Evolutionary conservation across 805 yeast genomes (phyloP).

Genomic region (Wickerhamomyces xylosicus): DNA sequence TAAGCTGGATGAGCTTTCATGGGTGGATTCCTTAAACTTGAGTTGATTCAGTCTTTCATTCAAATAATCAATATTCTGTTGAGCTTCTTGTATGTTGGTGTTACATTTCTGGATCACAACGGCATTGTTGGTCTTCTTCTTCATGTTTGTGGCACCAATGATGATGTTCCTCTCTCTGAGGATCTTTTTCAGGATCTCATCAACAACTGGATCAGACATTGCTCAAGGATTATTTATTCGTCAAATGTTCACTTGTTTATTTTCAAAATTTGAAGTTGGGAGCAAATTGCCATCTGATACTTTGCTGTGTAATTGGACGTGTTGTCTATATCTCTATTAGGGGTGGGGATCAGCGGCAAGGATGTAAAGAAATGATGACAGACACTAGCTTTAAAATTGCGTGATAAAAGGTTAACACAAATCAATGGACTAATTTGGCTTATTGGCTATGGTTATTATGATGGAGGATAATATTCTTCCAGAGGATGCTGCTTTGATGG

Average conservation of each 20-base stretch:
- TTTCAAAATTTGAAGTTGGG: not conserved
- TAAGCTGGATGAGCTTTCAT: constrained; percentile 1
- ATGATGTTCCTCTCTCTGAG: constrained; percentile 83
- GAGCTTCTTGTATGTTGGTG: constrained; percentile 83
- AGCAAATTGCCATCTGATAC: not conserved
- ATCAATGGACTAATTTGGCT: not conserved
- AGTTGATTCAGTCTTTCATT: constrained; percentile 66
- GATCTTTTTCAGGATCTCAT: constrained; percentile 76
- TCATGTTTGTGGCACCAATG: constrained; percentile 74
- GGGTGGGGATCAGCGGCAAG: too few species aligned
- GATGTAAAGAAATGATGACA: not conserved
- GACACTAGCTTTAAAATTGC: not conserved
- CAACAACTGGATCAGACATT: constrained; percentile 30
- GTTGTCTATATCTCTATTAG: too few species aligned
- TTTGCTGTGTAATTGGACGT: not conserved
- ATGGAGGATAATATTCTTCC: not conserved
- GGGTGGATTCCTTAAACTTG: constrained; percentile 15
- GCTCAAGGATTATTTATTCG: not conserved
- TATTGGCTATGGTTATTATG: too few species aligned
- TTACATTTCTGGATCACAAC: constrained; percentile 87
- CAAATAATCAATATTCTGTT: constrained; percentile 81
- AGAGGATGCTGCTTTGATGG: not conserved
- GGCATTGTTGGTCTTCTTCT: constrained; percentile 68
- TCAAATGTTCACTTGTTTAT: not conserved
- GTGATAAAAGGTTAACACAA: not conserved